phyloP scores from a whole-genome alignment of 805 yeast species.

The Candida arabinofermentans region DNA sequence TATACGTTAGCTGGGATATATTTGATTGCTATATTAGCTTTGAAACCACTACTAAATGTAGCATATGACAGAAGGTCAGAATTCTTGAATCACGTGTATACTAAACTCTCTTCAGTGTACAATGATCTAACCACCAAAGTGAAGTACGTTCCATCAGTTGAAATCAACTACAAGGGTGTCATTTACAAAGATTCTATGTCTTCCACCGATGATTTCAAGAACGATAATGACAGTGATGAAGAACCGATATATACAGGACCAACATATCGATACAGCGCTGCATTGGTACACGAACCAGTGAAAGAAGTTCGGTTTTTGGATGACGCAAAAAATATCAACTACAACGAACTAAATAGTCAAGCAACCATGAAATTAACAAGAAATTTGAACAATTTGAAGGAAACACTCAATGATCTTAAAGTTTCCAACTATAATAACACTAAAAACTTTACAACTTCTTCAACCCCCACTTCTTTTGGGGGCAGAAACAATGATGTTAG shows the following conservation, averaged over 20 bases:
- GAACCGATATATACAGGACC: conserved; percentile 8
- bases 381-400: conserved; percentile 28
- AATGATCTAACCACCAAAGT: conserved; percentile 24
- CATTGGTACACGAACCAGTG: conserved; percentile 2
- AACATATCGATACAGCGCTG: neutral
- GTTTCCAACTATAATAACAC: conserved; percentile 23
- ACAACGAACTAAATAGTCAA: conserved; percentile 8
- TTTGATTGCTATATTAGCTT: conserved; percentile 28
- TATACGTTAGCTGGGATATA: conserved; percentile 29
- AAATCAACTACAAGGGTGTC: conserved; percentile 37
- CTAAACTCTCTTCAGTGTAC: conserved; percentile 27
- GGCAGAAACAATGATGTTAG: conserved; percentile 18
- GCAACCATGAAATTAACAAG: conserved; percentile 16
- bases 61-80: conserved; percentile 38
- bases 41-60: conserved; percentile 38
- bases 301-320: conserved; percentile 26
- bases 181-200: conserved; percentile 34
- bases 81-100: conserved; percentile 27
- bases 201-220: conserved; percentile 24
- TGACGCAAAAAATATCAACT: conserved; percentile 11
- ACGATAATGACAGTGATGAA: conserved; percentile 8
- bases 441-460: conserved; percentile 11
- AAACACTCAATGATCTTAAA: conserved; percentile 23
- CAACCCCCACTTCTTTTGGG: conserved; percentile 7
- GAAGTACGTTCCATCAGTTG: conserved; percentile 37